Evolutionary conservation across 306 rosid genomes (phyloP).

Genomic region (Coriaria nepalensis): DNA sequence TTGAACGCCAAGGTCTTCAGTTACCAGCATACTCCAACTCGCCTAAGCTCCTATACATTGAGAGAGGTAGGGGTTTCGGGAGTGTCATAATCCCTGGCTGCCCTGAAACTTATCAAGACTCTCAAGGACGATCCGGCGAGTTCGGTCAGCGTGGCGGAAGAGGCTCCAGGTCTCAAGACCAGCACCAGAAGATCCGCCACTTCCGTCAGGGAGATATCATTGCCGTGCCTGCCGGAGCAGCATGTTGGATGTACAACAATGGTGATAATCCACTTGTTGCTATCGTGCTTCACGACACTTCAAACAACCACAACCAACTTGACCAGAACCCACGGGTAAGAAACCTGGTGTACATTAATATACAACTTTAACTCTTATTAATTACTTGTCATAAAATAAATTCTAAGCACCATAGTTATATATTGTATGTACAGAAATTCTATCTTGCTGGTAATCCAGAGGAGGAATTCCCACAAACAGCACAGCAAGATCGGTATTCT

Average conservation of each 20-base stretch:
- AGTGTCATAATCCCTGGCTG: constrained; percentile 28
- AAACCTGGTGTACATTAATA: no score
- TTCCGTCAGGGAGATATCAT: constrained; percentile 24
- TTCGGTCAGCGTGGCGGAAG: constrained; percentile 1
- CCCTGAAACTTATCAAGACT: constrained; percentile 28
- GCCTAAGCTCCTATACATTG: constrained; percentile 25
- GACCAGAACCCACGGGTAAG: constrained; percentile 43
- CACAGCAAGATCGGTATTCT: background rate
- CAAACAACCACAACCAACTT: constrained; percentile 40
- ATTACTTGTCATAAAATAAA: background rate
- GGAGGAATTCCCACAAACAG: constrained; percentile 19
- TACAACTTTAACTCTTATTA: background rate
- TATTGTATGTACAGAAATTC: constrained; percentile 24
- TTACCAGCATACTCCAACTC: constrained; percentile 31
- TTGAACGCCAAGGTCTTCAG: constrained; percentile 33
- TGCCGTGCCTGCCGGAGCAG: constrained; percentile 29
- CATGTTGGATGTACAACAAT: constrained; percentile 26
- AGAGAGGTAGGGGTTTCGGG: constrained; percentile 24
- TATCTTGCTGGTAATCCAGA: constrained; percentile 50
- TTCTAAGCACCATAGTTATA: background rate
- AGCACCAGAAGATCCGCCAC: constrained; percentile 24
- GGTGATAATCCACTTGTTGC: constrained; percentile 18
- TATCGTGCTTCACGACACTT: constrained; percentile 27
- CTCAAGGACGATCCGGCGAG: background rate
- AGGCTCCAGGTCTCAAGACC: constrained; percentile 9